phyloP scores from a whole-genome alignment of 2,329 filamentous ascomycete genomes.

The Dactylella cylindrospora region DNA sequence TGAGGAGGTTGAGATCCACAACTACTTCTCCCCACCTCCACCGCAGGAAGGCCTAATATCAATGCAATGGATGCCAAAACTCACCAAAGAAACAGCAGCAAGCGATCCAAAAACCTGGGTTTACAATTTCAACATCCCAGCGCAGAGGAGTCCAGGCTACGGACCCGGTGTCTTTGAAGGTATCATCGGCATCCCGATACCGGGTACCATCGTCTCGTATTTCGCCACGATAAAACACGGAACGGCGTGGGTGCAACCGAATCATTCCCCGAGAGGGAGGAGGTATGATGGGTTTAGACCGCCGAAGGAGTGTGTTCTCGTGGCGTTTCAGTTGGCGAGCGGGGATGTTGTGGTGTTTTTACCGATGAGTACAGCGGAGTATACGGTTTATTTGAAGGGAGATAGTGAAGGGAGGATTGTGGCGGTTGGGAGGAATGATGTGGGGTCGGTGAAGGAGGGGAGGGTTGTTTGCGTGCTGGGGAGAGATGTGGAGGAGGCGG shows the following conservation, averaged over 20 bases:
- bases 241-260: constrained; percentile 30
- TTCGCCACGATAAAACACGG: constrained; percentile 41
- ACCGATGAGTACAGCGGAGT: constrained; percentile 12
- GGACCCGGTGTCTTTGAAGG: constrained; percentile 18
- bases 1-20: constrained; percentile 1
- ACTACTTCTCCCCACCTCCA: constrained; percentile 3
- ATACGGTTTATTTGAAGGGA: constrained; percentile 34
- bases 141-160: not conserved
- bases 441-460: constrained; percentile 3
- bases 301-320: constrained; percentile 14
- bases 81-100: not conserved
- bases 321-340: constrained; percentile 16
- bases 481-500: constrained; percentile 10
- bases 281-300: constrained; percentile 27
- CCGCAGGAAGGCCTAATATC: not conserved
- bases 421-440: constrained; percentile 32
- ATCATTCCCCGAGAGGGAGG: constrained; percentile 15
- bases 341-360: constrained; percentile 34
- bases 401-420: constrained; percentile 17
- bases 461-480: constrained; percentile 25
- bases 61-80: not conserved
- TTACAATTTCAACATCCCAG: constrained; percentile 20
- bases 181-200: constrained; percentile 1
- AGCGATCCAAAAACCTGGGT: constrained; percentile 26
- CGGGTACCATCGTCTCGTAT: constrained; percentile 13